Evolutionary conservation across 208 protist genomes (phyloP).

Genomic region (Trypanosoma vivax): DNA sequence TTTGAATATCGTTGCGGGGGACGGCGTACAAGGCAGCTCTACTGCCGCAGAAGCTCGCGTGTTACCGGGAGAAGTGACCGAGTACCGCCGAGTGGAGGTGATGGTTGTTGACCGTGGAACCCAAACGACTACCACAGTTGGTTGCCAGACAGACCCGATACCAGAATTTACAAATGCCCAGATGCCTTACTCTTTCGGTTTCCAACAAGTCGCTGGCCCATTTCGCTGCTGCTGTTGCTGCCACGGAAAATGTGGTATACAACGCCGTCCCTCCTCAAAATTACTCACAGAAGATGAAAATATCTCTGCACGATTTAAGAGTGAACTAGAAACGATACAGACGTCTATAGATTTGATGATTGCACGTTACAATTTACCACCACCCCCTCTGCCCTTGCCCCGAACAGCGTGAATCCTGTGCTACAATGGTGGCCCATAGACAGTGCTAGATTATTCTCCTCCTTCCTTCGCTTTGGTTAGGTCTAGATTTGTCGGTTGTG

Average conservation of each 20-base stretch:
- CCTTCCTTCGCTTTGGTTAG: too few species aligned
- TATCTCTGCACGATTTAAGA: conserved; percentile 25
- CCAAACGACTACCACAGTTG: conserved; percentile 61
- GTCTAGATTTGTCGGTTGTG: too few species aligned
- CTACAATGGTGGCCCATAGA: background rate
- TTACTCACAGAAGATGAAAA: conserved; percentile 21
- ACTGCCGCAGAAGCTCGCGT: background rate
- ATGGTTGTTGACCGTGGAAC: conserved; percentile 82
- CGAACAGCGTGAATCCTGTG: background rate
- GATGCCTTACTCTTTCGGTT: too few species aligned
- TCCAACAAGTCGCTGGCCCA: background rate
- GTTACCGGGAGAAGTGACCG: background rate
- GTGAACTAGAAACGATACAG: conserved; percentile 72
- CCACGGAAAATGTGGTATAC: conserved; percentile 10
- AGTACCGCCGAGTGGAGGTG: conserved; percentile 52
- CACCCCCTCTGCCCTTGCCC: conserved; percentile 27
- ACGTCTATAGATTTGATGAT: conserved; percentile 82
- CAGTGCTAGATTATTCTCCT: background rate
- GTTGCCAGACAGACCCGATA: conserved; percentile 76
- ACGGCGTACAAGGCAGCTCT: background rate
- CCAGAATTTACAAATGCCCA: conserved; percentile 11
- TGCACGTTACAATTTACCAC: conserved; percentile 75
- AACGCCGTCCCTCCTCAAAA: conserved; percentile 4
- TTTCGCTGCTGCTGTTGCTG: background rate
- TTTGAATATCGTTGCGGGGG: too few species aligned